These are phyloP conservation scores for Coemansia reversa DNA, from an alignment of 192 early-diverging fungal species.

Conservation along the genomic window DNA sequence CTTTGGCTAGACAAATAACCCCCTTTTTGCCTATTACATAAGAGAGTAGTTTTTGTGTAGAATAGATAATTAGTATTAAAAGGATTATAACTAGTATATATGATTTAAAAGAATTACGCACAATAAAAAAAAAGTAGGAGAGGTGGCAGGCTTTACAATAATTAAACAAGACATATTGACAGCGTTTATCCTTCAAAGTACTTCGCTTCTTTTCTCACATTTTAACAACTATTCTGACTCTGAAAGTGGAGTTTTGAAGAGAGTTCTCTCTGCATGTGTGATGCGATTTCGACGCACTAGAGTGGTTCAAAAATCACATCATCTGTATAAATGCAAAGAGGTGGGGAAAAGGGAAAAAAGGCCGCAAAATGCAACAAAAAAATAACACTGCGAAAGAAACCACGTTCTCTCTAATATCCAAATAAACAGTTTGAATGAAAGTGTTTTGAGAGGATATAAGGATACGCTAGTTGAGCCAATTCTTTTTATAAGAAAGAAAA, in stretches of 20 bases:
- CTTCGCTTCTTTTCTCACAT: background rate
- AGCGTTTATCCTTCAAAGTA: background rate
- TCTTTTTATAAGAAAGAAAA: background rate
- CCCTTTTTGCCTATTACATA: constrained; percentile 4
- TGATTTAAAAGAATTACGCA: background rate
- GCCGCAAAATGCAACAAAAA: background rate
- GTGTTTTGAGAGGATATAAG: background rate
- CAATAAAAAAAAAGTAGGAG: background rate
- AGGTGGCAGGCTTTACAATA: background rate
- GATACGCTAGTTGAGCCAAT: background rate
- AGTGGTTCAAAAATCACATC: constrained; percentile 1
- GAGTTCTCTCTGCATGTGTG: background rate
- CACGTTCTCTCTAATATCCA: background rate
- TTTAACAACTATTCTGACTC: background rate
- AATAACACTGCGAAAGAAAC: background rate
- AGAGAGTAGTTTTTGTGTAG: background rate
- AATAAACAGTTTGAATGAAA: background rate
- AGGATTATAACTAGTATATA: background rate
- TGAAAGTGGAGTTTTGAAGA: background rate
- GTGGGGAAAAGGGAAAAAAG: background rate
- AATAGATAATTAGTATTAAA: background rate
- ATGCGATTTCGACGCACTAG: background rate
- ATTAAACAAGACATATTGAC: background rate
- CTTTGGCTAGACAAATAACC: background rate
- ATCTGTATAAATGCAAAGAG: background rate